phyloP scores from a whole-genome alignment of 345 rosid species.

The Brassica rapa region DNA sequence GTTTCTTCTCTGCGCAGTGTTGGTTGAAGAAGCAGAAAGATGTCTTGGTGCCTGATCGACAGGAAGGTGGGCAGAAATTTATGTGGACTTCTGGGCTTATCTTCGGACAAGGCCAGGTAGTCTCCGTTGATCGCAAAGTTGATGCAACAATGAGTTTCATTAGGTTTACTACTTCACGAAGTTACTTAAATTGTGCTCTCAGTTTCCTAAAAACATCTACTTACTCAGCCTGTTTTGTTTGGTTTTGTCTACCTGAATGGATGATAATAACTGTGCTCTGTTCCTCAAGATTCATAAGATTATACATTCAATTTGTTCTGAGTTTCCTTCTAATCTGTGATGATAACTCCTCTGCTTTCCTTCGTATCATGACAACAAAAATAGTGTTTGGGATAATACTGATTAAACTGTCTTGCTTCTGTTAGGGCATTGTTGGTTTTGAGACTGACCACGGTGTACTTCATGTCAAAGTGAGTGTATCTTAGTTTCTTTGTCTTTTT shows the following conservation, averaged over 20 bases:
- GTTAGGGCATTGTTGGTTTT: constrained; percentile 81
- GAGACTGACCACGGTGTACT: constrained; percentile 79
- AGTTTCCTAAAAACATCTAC: no score
- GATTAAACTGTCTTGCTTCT: constrained; percentile 17
- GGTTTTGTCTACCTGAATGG: no score
- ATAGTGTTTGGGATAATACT: neutral
- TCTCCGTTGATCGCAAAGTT: neutral
- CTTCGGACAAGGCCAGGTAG: constrained; percentile 94
- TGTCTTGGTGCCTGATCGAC: constrained; percentile 62
- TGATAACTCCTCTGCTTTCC: neutral
- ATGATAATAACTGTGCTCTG: no score
- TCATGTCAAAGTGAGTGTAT: constrained; percentile 74
- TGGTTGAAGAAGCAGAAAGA: constrained; percentile 98
- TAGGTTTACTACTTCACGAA: no score
- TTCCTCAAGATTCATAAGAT: no score
- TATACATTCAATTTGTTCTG: no score
- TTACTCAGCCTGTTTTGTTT: no score
- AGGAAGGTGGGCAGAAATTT: constrained; percentile 56
- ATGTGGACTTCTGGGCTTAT: constrained; percentile 94
- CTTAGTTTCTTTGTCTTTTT: neutral
- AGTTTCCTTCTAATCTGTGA: neutral
- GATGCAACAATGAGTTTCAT: no score
- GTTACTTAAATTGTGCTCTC: no score
- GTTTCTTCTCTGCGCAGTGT: constrained; percentile 54
- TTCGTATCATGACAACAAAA: neutral